Evolutionary conservation across 169 alveolate species (phyloP).

Genomic region (Cryptosporidium meleagridis): DNA sequence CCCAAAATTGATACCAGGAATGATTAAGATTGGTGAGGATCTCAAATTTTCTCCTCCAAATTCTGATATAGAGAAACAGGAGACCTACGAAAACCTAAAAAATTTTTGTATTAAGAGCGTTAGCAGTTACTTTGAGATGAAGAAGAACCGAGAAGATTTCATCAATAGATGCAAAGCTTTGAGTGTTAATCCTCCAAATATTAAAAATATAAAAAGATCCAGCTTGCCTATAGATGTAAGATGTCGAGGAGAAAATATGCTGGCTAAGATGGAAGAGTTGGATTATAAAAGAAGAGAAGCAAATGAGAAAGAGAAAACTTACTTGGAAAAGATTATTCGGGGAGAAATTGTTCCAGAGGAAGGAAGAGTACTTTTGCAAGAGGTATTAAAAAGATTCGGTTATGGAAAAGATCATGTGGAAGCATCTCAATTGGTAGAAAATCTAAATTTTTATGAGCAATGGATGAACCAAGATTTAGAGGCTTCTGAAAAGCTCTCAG

Average conservation of each 20-base stretch:
- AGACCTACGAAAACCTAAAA: not conserved
- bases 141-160: not conserved
- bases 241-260: constrained; percentile 55
- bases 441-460: constrained; percentile 8
- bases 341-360: constrained; percentile 52
- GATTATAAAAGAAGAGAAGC: constrained; percentile 45
- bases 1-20: not conserved
- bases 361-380: not conserved
- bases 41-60: constrained; percentile 26
- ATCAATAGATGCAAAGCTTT: not conserved
- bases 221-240: constrained; percentile 57
- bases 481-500: not conserved
- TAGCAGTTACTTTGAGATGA: not conserved
- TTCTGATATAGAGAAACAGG: not conserved
- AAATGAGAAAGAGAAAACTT: not conserved
- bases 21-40: constrained; percentile 45
- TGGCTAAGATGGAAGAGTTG: constrained; percentile 29
- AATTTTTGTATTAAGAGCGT: constrained; percentile 13
- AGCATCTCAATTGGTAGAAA: constrained; percentile 16
- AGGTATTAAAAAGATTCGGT: not conserved
- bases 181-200: not conserved
- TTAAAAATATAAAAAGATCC: constrained; percentile 25
- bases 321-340: constrained; percentile 2
- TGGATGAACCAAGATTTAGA: constrained; percentile 17
- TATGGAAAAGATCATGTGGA: not conserved